Evolutionary conservation across 75 land plant genomes (phyloP).

Genomic region (Azolla pinnata): DNA sequence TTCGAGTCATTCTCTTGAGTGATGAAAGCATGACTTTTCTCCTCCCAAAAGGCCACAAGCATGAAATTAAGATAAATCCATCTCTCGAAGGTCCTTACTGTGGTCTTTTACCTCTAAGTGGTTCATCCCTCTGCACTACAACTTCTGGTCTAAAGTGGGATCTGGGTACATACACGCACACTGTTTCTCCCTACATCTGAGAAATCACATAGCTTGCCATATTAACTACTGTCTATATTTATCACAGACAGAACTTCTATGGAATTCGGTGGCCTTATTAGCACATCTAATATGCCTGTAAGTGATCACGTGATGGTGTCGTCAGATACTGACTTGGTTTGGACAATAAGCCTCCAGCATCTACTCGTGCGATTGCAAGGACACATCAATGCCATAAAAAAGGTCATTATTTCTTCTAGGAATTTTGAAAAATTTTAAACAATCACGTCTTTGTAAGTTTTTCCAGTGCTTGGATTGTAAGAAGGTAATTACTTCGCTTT

Average conservation of each 20-base stretch:
- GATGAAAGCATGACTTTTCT: constrained; percentile 73
- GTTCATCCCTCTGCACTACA: constrained; percentile 58
- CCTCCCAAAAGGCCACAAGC: constrained; percentile 52
- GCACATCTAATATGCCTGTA: constrained; percentile 26
- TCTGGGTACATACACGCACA: constrained; percentile 44
- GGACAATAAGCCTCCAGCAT: constrained; percentile 12
- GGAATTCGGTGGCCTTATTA: constrained; percentile 30
- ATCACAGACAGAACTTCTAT: constrained; percentile 25
- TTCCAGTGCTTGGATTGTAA: no score
- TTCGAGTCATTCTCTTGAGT: constrained; percentile 66
- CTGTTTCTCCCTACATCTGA: no score
- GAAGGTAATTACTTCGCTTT: no score
- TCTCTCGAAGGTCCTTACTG: constrained; percentile 85
- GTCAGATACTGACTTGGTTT: constrained; percentile 26
- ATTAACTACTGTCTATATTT: no score
- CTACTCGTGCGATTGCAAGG: background rate
- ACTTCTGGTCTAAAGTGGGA: constrained; percentile 94
- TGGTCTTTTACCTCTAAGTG: constrained; percentile 79
- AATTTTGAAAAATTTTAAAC: no score
- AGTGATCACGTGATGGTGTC: constrained; percentile 17
- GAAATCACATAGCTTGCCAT: no score
- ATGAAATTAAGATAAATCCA: constrained; percentile 55
- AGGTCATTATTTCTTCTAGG: no score
- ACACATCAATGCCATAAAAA: no score
- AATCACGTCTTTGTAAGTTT: no score